Base-by-base conservation (phyloP, 805 yeast species). In the Spathaspora sp. region DNA sequence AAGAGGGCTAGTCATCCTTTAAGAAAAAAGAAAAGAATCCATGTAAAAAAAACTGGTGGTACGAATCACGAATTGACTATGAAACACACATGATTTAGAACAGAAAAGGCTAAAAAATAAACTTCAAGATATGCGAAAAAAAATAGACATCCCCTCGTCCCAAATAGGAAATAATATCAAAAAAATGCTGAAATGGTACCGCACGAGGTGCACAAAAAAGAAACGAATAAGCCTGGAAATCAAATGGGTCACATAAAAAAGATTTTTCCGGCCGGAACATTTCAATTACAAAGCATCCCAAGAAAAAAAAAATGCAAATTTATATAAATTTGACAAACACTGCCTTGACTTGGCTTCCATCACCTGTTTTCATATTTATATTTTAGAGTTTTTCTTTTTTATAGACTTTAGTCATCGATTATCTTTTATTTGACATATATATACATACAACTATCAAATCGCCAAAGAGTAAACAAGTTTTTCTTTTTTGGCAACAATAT, bases 91-190 rank as follows among this genome's bases (percentile, higher is more conserved):
- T 35, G 40, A 35, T 35, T 35, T 29, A 10, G 32, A 9, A 6
- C 6, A 23, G 26, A 23, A 31, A 31, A 31, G n/a, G 10, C 35
- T 31, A 31, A 35, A 35, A 35, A 35, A 35, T 35, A 35, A 35
- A 8, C 5, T 29, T 3, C 5, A 5, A 29, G 40, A 35, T 35
- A 7, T 16, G 9, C 18, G 17, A n/a, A 14, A 35, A n/a, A 35
- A 35, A n/a, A 32, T 5, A 32, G 40, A 35, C 39, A 52, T 53
- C 44, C 31, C 48, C 29, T 23, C 45, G 19, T 19, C 49, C 49
- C 31, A 47, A 47, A n/a, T 47, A 47, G 49, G 49, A 11, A 28
- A 47, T 39, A 14, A 7, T 42, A 20, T 9, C 8, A 20, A 16
- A 39, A n/a, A 7, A 39, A 39, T 31, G 4, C n/a, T 14, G 35